Evolutionary conservation across 2,329 filamentous ascomycete genomes (phyloP).

Genomic region (Colletotrichum sp.): DNA sequence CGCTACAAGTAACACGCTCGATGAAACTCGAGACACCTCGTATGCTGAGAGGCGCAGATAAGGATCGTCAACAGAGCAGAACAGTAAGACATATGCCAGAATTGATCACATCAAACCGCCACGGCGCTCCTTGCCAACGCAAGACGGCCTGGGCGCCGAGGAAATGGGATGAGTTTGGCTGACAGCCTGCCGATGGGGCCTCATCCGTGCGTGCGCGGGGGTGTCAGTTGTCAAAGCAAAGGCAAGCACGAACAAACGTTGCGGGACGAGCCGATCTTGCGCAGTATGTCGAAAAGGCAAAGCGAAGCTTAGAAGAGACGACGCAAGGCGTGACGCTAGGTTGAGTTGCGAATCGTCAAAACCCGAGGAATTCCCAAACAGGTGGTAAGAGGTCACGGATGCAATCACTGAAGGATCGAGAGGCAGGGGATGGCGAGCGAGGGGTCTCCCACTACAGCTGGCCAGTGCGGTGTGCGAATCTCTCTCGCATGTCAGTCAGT

Average conservation of each 20-base stretch:
- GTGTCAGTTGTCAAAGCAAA: background rate
- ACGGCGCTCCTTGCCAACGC: background rate
- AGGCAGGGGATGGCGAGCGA: background rate
- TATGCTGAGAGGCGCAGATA: background rate
- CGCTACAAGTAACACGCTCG: background rate
- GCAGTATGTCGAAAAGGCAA: background rate
- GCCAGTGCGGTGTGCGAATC: background rate
- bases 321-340: background rate
- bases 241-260: background rate
- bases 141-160: background rate
- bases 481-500: background rate
- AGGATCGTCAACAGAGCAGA: background rate
- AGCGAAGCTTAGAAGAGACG: background rate
- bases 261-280: background rate
- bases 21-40: background rate
- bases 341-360: background rate
- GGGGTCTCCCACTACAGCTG: background rate
- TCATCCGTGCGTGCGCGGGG: background rate
- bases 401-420: background rate
- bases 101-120: background rate
- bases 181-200: background rate
- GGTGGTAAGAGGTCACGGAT: background rate
- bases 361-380: background rate
- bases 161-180: background rate
- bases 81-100: background rate